Percentiles rank a stretch among this genome's conserved stretches.
phyloP scores from a whole-genome alignment of 441 rosid genomes.

The Pelargonium exstipulatum region DNA sequence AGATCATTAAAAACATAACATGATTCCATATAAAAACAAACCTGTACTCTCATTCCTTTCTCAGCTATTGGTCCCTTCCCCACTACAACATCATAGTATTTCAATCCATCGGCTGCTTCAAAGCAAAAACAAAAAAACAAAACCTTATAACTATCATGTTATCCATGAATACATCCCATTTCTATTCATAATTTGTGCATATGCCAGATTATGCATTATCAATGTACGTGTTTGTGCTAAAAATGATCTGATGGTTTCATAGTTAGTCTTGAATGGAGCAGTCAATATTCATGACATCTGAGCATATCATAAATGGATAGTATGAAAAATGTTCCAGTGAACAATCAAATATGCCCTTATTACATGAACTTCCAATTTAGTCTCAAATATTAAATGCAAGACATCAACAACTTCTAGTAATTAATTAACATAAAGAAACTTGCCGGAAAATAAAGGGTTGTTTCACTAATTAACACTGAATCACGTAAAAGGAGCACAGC shows the following conservation, averaged over 20 bases:
- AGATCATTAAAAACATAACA: neutral
- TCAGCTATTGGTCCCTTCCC: conserved; percentile 79
- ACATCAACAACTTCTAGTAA: neutral
- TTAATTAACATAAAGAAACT: neutral
- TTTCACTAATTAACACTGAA: neutral
- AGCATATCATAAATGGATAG: neutral
- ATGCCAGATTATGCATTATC: neutral
- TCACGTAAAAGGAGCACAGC: neutral
- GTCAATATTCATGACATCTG: neutral
- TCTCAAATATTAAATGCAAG: neutral
- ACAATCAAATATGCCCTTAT: neutral
- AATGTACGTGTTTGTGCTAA: neutral
- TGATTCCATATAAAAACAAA: conserved; percentile 21
- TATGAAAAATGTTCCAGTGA: neutral
- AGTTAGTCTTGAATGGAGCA: neutral
- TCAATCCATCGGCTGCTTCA: conserved; percentile 71
- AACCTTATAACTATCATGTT: neutral
- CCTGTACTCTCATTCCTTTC: conserved; percentile 77
- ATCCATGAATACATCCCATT: neutral
- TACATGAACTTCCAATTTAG: neutral
- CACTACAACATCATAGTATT: conserved; percentile 70
- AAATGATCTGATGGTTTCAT: neutral
- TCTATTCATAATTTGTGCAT: neutral
- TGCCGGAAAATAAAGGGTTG: no score
- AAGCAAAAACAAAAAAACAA: neutral